Percentiles rank a stretch among this genome's conserved stretches.
Conservation (phyloP, 2,329 filamentous ascomycete species). For the Xylariaceae sp. region DNA sequence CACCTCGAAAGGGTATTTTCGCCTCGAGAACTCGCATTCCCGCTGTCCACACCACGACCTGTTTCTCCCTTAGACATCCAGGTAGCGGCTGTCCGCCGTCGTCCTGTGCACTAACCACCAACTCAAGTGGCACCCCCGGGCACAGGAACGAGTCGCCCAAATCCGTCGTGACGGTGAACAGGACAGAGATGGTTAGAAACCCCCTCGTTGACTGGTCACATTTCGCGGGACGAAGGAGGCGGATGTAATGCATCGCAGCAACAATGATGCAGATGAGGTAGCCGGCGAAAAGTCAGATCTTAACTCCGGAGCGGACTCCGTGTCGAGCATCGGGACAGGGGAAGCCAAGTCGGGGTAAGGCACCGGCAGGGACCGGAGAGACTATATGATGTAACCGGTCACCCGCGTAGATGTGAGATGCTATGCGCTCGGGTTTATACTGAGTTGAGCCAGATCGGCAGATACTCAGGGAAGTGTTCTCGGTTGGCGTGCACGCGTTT, state of each 20-base stretch:
- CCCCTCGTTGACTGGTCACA: constrained; percentile 9
- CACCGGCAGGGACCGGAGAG: too few species aligned
- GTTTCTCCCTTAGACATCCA: background rate
- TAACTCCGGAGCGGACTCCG: too few species aligned
- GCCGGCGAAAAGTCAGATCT: too few species aligned
- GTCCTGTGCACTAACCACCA: constrained; percentile 33
- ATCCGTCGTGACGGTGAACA: constrained; percentile 54
- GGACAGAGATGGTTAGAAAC: constrained; percentile 26
- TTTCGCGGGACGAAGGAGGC: constrained; percentile 44
- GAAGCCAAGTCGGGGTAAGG: too few species aligned
- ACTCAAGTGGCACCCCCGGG: constrained; percentile 40
- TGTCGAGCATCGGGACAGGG: too few species aligned
- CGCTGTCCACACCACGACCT: constrained; percentile 18
- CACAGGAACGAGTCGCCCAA: constrained; percentile 51
- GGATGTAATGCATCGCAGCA: constrained; percentile 53
- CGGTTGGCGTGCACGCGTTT: too few species aligned
- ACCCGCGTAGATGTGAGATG: too few species aligned
- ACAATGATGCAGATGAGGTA: too few species aligned
- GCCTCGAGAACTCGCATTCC: constrained; percentile 38
- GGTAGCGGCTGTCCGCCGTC: constrained; percentile 10
- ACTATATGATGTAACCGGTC: too few species aligned
- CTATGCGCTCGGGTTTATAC: too few species aligned
- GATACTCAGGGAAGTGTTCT: too few species aligned
- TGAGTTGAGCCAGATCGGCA: too few species aligned
- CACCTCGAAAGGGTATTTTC: constrained; percentile 12